Evolutionary conservation across 129 eudicot species (phyloP).

Genomic region (Pulicaria dysenterica): DNA sequence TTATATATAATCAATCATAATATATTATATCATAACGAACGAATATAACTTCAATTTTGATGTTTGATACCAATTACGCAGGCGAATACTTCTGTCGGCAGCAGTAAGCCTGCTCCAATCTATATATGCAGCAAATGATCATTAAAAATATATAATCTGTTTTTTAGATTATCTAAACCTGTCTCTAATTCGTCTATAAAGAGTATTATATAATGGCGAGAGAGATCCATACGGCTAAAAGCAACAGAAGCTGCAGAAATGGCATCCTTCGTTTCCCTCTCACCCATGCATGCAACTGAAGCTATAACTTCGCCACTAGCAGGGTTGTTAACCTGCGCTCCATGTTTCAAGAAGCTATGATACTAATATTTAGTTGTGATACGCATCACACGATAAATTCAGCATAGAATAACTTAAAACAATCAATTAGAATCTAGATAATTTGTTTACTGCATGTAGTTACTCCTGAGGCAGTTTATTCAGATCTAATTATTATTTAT

Average conservation of each 20-base stretch:
- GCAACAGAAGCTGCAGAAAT: slow-evolving; percentile 77
- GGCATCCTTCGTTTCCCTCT: slow-evolving; percentile 73
- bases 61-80: slow-evolving; percentile 68
- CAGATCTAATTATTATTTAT: too few relatives aligned
- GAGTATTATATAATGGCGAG: too few relatives aligned
- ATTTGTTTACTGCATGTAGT: too few relatives aligned
- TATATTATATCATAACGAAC: not conserved
- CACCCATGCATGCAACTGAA: slow-evolving; percentile 78
- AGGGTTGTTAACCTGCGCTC: slow-evolving; percentile 65
- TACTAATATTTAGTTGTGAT: too few relatives aligned
- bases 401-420: too few relatives aligned
- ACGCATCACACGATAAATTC: too few relatives aligned
- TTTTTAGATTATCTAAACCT: too few relatives aligned
- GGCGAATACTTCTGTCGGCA: slow-evolving; percentile 75
- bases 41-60: not conserved
- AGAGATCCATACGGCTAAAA: slow-evolving; percentile 36
- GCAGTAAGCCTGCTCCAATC: slow-evolving; percentile 96
- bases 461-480: too few relatives aligned
- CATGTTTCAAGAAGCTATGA: too few relatives aligned
- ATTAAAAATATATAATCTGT: too few relatives aligned
- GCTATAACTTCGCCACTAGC: slow-evolving; percentile 80
- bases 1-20: not conserved
- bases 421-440: too few relatives aligned
- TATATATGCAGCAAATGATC: slow-evolving; percentile 29
- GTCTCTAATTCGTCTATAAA: too few relatives aligned